These are phyloP conservation scores for Neoboletus brunneissimus DNA, from an alignment of 768 basidiomycete species.

Conservation along the genomic window DNA sequence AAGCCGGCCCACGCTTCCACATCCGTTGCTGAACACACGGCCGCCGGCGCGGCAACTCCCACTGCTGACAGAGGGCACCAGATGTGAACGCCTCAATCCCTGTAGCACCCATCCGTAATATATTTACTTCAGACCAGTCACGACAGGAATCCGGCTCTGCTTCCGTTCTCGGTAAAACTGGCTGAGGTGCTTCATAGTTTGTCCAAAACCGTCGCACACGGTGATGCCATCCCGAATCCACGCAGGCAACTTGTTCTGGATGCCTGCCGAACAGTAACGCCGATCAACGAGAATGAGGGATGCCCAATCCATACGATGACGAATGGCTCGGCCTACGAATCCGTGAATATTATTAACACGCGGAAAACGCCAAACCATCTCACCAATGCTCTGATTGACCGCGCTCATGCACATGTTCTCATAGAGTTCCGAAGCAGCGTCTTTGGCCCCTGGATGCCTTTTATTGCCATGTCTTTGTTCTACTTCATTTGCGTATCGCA, in stretches of 20 bases:
- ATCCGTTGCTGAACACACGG: not conserved
- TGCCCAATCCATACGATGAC: conserved; percentile 90
- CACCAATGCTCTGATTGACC: conserved; percentile 96
- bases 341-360: not conserved
- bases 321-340: conserved; percentile 79
- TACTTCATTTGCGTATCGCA: conserved; percentile 77
- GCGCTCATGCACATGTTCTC: conserved; percentile 92
- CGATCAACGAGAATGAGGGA: conserved; percentile 83
- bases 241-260: conserved; percentile 78
- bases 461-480: conserved; percentile 43
- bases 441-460: conserved; percentile 42
- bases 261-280: conserved; percentile 68
- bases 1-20: conserved; percentile 8
- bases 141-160: conserved; percentile 1
- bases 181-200: conserved; percentile 64
- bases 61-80: not conserved
- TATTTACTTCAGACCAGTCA: conserved; percentile 1
- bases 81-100: conserved; percentile 1
- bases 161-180: conserved; percentile 66
- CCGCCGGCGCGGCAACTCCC: not conserved
- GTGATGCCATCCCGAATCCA: conserved; percentile 77
- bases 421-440: conserved; percentile 81
- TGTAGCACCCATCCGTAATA: conserved; percentile 2
- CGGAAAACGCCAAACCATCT: conserved; percentile 18
- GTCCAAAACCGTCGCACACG: conserved; percentile 65